Percentiles rank a stretch among this genome's conserved stretches.
phyloP scores from a whole-genome alignment of 768 basidiomycete species.

The Xanthoconium stramineum region DNA sequence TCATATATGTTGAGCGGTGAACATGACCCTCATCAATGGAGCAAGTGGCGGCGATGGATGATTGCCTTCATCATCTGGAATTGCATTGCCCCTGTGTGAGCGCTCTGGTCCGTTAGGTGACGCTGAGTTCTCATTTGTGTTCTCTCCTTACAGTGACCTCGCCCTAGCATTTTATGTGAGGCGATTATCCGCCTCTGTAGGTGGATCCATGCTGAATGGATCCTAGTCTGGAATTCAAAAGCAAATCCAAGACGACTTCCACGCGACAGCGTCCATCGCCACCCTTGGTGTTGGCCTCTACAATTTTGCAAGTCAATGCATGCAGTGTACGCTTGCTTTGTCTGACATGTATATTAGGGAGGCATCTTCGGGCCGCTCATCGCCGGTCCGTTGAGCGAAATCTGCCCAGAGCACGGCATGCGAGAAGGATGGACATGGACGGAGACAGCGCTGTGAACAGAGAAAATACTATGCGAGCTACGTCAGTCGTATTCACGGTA shows the following conservation, averaged over 20 bases:
- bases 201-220: slow-evolving; percentile 2
- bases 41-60: slow-evolving; percentile 26
- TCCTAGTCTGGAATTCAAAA: slow-evolving; percentile 27
- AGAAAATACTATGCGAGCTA: slow-evolving; percentile 20
- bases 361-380: slow-evolving; percentile 26
- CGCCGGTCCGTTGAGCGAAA: slow-evolving; percentile 23
- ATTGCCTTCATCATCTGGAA: slow-evolving; percentile 30
- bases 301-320: slow-evolving; percentile 22
- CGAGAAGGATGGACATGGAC: slow-evolving; percentile 16
- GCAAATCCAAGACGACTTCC: slow-evolving; percentile 26
- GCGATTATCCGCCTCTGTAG: background rate
- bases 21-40: slow-evolving; percentile 28
- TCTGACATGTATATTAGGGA: slow-evolving; percentile 15
- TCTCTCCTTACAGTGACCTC: slow-evolving; percentile 17
- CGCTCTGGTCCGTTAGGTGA: background rate
- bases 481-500: slow-evolving; percentile 3
- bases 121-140: background rate
- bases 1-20: slow-evolving; percentile 17
- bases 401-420: slow-evolving; percentile 20
- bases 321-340: background rate
- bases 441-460: slow-evolving; percentile 24
- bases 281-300: slow-evolving; percentile 27
- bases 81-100: slow-evolving; percentile 30
- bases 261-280: slow-evolving; percentile 15
- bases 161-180: slow-evolving; percentile 29